phyloP scores from a whole-genome alignment of 352 stramenopile genomes.

The Salisapilia sapeloensis region DNA sequence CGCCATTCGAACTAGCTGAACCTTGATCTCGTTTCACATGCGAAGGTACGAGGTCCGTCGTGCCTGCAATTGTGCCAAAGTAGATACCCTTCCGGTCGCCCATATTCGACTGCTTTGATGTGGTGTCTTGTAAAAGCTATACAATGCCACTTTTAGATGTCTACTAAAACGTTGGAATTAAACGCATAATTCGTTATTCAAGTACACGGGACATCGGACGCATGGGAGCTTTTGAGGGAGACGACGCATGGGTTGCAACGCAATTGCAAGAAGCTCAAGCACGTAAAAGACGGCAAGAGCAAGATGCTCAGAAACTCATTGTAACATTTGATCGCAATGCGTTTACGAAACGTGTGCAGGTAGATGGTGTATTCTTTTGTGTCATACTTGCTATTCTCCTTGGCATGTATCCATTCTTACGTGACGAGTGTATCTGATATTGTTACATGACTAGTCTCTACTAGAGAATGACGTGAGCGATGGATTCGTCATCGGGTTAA shows the following conservation, averaged over 20 bases:
- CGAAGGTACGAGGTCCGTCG: conserved; percentile 20
- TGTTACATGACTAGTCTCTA: conserved; percentile 22
- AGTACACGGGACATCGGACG: too few species aligned
- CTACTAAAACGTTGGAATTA: too few species aligned
- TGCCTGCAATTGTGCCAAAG: conserved; percentile 42
- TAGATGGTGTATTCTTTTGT: conserved; percentile 1
- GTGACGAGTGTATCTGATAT: background rate
- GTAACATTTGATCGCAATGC: conserved; percentile 36
- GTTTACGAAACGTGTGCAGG: conserved; percentile 41
- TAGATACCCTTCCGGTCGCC: conserved; percentile 64
- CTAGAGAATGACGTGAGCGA: conserved; percentile 46
- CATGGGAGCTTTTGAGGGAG: conserved; percentile 21
- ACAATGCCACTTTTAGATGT: too few species aligned
- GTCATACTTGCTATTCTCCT: background rate
- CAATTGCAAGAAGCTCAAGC: conserved; percentile 18
- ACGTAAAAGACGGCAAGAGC: conserved; percentile 13
- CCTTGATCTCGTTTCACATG: conserved; percentile 7
- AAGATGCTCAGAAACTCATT: conserved; percentile 10
- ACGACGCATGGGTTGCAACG: conserved; percentile 30
- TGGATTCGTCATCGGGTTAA: conserved; percentile 74
- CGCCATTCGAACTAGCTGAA: background rate
- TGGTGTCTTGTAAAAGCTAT: too few species aligned
- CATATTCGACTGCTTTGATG: conserved; percentile 18
- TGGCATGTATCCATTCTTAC: background rate
- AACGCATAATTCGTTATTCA: too few species aligned